Conservation (phyloP, 2,329 filamentous ascomycete genomes). For the Leptodontidium sp. region DNA sequence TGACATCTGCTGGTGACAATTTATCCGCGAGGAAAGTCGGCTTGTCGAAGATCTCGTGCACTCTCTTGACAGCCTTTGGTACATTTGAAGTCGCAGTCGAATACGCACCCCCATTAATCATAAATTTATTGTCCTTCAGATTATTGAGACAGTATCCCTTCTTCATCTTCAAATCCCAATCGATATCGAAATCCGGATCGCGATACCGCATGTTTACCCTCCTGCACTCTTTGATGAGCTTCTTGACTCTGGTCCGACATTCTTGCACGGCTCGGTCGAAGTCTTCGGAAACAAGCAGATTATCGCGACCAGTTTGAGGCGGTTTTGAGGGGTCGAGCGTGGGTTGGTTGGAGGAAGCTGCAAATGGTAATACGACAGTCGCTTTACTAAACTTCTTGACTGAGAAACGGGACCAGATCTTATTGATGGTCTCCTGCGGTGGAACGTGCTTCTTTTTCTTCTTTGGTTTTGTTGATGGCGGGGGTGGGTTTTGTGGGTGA, state of each 20-base stretch:
- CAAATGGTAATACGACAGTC: constrained; percentile 70
- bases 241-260: constrained; percentile 70
- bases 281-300: constrained; percentile 66
- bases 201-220: constrained; percentile 85
- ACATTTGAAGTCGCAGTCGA: constrained; percentile 57
- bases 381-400: constrained; percentile 71
- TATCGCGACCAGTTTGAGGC: constrained; percentile 60
- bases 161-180: constrained; percentile 62
- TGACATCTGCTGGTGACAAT: constrained; percentile 79
- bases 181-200: constrained; percentile 77
- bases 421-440: constrained; percentile 72
- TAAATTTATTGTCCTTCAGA: constrained; percentile 53
- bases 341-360: constrained; percentile 49
- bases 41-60: constrained; percentile 78
- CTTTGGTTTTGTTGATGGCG: constrained; percentile 55
- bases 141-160: constrained; percentile 47
- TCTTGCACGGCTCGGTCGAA: constrained; percentile 76
- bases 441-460: constrained; percentile 64
- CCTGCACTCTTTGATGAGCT: constrained; percentile 70
- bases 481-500: constrained; percentile 27
- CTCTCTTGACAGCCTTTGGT: constrained; percentile 80
- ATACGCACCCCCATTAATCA: constrained; percentile 56
- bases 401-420: constrained; percentile 70
- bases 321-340: constrained; percentile 28
- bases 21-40: constrained; percentile 83